phyloP scores from a whole-genome alignment of 2,329 filamentous ascomycete genomes.

The Bimuria novae-zelandiae region DNA sequence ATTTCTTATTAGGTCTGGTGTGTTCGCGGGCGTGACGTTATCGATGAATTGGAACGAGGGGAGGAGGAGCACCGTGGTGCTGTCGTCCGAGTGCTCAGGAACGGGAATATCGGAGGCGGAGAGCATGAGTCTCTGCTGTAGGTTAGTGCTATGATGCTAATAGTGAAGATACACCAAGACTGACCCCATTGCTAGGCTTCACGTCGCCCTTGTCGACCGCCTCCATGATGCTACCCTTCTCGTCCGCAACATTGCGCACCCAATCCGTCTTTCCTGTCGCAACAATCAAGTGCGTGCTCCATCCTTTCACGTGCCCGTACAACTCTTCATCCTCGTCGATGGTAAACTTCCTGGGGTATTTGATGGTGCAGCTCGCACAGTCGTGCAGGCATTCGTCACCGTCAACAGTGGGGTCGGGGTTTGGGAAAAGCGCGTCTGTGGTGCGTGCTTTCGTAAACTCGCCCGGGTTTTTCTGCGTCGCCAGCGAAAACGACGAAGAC shows the following conservation, averaged over 20 bases:
- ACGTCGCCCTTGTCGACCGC: constrained; percentile 56
- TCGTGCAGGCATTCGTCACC: constrained; percentile 89
- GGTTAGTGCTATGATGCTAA: background rate
- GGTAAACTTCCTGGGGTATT: constrained; percentile 73
- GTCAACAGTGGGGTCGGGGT: constrained; percentile 75
- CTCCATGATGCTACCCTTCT: constrained; percentile 68
- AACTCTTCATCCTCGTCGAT: constrained; percentile 78
- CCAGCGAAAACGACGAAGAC: constrained; percentile 35
- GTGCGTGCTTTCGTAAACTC: constrained; percentile 55
- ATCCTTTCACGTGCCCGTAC: constrained; percentile 84
- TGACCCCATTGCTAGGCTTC: constrained; percentile 70
- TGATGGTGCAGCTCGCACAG: constrained; percentile 78
- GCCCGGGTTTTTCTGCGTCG: constrained; percentile 37
- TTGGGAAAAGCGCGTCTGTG: constrained; percentile 68
- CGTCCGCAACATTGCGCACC: constrained; percentile 83
- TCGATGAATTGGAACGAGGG: constrained; percentile 84
- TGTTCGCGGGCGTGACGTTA: constrained; percentile 76
- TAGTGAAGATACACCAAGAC: constrained; percentile 32
- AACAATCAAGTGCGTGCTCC: constrained; percentile 87
- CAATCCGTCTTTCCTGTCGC: constrained; percentile 97
- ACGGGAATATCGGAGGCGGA: constrained; percentile 90
- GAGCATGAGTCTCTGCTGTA: constrained; percentile 75
- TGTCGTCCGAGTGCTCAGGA: constrained; percentile 65
- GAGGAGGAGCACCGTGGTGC: constrained; percentile 79
- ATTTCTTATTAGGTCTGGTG: constrained; percentile 70